These are phyloP conservation scores for Fusarium sp. DNA, from an alignment of 2,329 filamentous ascomycete genomes.

Conservation along the genomic window DNA sequence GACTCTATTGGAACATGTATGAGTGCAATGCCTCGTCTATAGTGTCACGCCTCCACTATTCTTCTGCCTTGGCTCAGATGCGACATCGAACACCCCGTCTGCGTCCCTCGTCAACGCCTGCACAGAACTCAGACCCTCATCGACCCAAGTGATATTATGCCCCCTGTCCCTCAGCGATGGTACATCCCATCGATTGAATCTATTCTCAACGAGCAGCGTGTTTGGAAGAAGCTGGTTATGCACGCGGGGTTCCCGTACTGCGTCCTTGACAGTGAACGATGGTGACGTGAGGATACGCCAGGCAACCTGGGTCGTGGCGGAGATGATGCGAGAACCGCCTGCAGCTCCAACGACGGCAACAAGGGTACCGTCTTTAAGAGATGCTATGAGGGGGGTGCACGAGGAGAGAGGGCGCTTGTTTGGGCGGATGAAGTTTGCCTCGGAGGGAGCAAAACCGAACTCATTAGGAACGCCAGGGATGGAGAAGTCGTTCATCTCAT, in stretches of 20 bases:
- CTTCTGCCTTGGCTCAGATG: conserved; percentile 80
- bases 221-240: conserved; percentile 90
- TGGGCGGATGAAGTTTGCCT: conserved; percentile 85
- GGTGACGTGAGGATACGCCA: conserved; percentile 77
- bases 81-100: conserved; percentile 84
- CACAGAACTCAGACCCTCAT: conserved; percentile 75
- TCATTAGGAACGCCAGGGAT: conserved; percentile 84
- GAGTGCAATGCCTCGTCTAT: conserved; percentile 44
- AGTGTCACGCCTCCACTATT: conserved; percentile 76
- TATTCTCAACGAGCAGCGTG: conserved; percentile 76
- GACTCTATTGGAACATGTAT: neutral
- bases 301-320: conserved; percentile 80
- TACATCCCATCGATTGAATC: conserved; percentile 76
- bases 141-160: conserved; percentile 81
- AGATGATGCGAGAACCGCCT: conserved; percentile 88
- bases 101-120: conserved; percentile 71
- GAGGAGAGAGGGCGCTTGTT: conserved; percentile 88
- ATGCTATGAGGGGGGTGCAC: conserved; percentile 84
- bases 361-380: conserved; percentile 73
- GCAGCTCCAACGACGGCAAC: conserved; percentile 82
- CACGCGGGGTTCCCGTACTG: conserved; percentile 77
- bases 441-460: conserved; percentile 87
- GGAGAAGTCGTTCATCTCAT: conserved; percentile 86
- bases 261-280: conserved; percentile 72
- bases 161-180: conserved; percentile 74